Evolutionary conservation across 148 eudicot genomes (phyloP), one percentile per base, ranked within the genome.

Genomic region (Bassia scoparia): DNA sequence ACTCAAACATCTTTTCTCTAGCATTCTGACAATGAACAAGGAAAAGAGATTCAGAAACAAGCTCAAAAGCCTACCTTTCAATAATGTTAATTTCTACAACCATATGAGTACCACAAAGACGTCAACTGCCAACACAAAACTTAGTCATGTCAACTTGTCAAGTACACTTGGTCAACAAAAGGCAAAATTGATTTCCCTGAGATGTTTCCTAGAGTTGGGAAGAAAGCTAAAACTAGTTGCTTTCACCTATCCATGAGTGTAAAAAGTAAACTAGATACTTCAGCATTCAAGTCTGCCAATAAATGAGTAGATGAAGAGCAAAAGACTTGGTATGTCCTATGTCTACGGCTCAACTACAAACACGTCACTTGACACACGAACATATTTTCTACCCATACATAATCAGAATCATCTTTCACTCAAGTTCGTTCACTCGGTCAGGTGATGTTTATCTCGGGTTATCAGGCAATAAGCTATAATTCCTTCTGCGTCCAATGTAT

Each of bases 1-100:
- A 79, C 97, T 89, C 81, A 89, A 76, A 81, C 93, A 84, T 84
- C 99, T 88, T 61, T 87, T 89, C 76, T 95, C 99, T 80, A 95
- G 87, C 97, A 95, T 91, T 71, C 99, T 95, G 71, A 46, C 37
- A 23, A 44, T 33, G n/a, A 18, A 23, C 55, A 73, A 44, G 46
- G n/a, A 27, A 31, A 9, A 60, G 30, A 53, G n/a, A n/a, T 13
- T 31, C 20, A 67, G 17, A 23, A 24, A 10, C 10, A 27, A 58
- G 29, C 64, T 72, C 35, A 72, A 18, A 21, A 58, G 10, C 21
- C 60, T 44, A 18, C 50, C 24, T 43, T 35, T 6, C 67, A 23
- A 34, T 33, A 44, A 17, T 10, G 31, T 14, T 33, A 29, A 43
- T 5, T 0, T 54, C 27, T 20, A 44, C 21, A 69, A 49, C 54